Base-by-base conservation (phyloP, 208 protist species). In the Leishmania amazonensis region DNA sequence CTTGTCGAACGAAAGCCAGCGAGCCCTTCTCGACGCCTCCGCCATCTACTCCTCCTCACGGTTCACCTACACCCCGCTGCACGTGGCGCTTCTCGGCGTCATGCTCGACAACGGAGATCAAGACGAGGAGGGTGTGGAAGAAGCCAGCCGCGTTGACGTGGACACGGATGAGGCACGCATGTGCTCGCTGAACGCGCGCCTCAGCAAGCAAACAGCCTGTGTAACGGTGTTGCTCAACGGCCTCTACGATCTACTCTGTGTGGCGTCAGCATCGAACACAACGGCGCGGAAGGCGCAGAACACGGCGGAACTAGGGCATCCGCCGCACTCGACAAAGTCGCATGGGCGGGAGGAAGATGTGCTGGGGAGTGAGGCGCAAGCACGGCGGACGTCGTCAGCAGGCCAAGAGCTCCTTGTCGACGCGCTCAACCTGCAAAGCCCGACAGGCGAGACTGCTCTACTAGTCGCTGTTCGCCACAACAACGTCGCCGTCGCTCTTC, bases 391-490 rank as follows among this genome's bases (percentile, higher is more conserved):
- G n/a, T 35, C 76, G 35, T 31, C 8, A 1, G 24, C 38, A 1
- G 78, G 76, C 7, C 76, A 71, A 38, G 79, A 81, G 74, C 65
- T 79, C 58, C 78, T 93, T 5, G 80, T 64, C 0, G 81, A 90
- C 70, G 91, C 93, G 1, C 78, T 96, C 0, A 94, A 96, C 81
- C 81, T 94, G 57, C 78, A 90, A 62, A 93, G 90, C 28, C 88
- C 86, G 53, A 78, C 88, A n/a, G 93, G 93, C 11, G 93, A 96
- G 73, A 89, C 91, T 2, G 89, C 90, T 51, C 79, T 96, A 40
- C 67, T 95, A 45, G 89, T 95, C 49, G 87, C 91, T 1, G 91
- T 88, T 9, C 91, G 91, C 31, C 82, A 90, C 77, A 92, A 85
- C 53, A 92, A 94, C 67, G 88, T 86, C 58, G 40, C 64, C 17